Conservation (phyloP, 1,139 yeast genomes). For the Schwanniomyces etchellsii region DNA sequence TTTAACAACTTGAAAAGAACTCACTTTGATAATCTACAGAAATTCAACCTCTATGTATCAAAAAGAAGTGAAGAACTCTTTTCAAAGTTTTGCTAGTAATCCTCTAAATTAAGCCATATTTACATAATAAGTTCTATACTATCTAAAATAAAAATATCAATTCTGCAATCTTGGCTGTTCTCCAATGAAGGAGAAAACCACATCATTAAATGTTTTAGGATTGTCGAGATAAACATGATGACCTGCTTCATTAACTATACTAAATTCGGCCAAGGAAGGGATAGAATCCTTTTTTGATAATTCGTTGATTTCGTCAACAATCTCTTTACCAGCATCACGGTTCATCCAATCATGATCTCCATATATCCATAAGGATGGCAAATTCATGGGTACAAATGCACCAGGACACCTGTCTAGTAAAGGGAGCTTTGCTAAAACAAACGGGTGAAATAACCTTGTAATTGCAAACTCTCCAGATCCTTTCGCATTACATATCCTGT, state of each 20-base stretch:
- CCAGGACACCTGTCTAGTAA: slow-evolving; percentile 39
- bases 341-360: slow-evolving; percentile 45
- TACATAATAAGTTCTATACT: no score
- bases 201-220: slow-evolving; percentile 30
- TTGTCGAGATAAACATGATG: slow-evolving; percentile 81
- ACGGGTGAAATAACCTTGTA: slow-evolving; percentile 30
- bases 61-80: slow-evolving; percentile 8
- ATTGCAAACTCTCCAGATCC: slow-evolving; percentile 46
- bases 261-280: slow-evolving; percentile 26
- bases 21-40: slow-evolving; percentile 7
- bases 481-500: slow-evolving; percentile 32
- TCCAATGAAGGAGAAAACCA: slow-evolving; percentile 38
- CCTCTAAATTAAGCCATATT: no score
- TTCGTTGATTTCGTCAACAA: slow-evolving; percentile 34
- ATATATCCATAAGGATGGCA: slow-evolving; percentile 42
- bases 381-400: slow-evolving; percentile 26
- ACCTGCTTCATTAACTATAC: slow-evolving; percentile 53
- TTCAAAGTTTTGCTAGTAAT: not conserved
- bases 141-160: not conserved
- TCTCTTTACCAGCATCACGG: slow-evolving; percentile 36
- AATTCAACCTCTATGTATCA: slow-evolving; percentile 7
- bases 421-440: slow-evolving; percentile 38
- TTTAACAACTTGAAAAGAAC: slow-evolving; percentile 7
- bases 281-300: slow-evolving; percentile 15
- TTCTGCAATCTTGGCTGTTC: slow-evolving; percentile 4